Percentiles rank a stretch among this genome's conserved stretches.
phyloP scores from a whole-genome alignment of 2,329 filamentous ascomycete genomes.

The Stagonosporopsis chrysanthemi region DNA sequence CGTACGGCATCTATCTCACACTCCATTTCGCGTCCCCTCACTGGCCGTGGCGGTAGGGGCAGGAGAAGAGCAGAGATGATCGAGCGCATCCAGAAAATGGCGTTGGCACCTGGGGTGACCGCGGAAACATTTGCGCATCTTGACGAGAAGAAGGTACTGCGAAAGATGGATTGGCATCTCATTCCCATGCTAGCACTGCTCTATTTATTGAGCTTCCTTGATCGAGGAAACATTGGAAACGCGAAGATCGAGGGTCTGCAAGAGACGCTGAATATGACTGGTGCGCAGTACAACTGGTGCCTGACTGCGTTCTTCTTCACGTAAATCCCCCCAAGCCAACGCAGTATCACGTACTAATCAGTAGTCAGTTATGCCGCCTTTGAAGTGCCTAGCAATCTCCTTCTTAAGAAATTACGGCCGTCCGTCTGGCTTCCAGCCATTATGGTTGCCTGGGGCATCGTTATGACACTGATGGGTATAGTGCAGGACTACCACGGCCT shows the following conservation, averaged over 20 bases:
- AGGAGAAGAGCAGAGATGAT: constrained; percentile 26
- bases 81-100: constrained; percentile 35
- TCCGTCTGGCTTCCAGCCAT: constrained; percentile 53
- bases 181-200: constrained; percentile 51
- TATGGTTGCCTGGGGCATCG: constrained; percentile 59
- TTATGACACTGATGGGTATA: constrained; percentile 60
- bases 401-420: constrained; percentile 66
- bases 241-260: constrained; percentile 48
- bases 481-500: constrained; percentile 56
- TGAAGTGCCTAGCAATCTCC: constrained; percentile 65
- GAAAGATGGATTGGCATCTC: constrained; percentile 52
- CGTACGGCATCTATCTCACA: constrained; percentile 8
- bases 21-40: constrained; percentile 8
- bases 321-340: constrained; percentile 33
- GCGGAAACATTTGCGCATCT: constrained; percentile 46
- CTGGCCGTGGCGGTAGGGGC: constrained; percentile 15
- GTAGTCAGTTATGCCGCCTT: constrained; percentile 45
- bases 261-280: constrained; percentile 45
- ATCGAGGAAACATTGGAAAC: constrained; percentile 54
- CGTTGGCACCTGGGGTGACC: constrained; percentile 36
- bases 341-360: background rate
- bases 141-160: constrained; percentile 50
- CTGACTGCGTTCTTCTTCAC: constrained; percentile 70
- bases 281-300: constrained; percentile 69
- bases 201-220: constrained; percentile 49